phyloP scores from a whole-genome alignment of 345 rosid genomes.

The Eucalyptus sp. region DNA sequence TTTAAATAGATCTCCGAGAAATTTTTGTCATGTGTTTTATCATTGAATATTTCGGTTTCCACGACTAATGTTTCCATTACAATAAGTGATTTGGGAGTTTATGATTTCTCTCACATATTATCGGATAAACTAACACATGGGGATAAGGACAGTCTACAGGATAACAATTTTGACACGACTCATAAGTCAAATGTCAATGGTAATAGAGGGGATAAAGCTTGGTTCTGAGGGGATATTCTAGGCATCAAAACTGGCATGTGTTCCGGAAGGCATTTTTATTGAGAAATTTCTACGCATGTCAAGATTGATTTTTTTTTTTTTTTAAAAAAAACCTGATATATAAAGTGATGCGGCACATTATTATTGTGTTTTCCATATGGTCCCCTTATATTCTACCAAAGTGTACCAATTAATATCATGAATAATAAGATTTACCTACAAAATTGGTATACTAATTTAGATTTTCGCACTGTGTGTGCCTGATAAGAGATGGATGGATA shows the following conservation, averaged over 20 bases:
- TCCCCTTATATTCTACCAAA: background rate
- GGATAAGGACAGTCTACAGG: background rate
- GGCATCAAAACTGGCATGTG: background rate
- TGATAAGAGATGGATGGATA: background rate
- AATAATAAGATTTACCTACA: background rate
- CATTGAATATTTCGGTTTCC: background rate
- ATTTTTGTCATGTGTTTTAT: background rate
- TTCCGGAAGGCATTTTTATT: background rate
- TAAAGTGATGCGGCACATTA: background rate
- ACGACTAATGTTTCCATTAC: background rate
- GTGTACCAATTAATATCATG: background rate
- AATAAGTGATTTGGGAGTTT: background rate
- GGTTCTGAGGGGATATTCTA: background rate
- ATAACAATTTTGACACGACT: background rate
- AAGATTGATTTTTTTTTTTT: background rate
- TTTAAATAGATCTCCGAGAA: background rate
- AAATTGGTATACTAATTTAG: background rate
- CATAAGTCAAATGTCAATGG: background rate
- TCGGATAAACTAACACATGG: background rate
- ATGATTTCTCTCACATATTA: background rate
- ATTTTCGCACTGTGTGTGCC: fast-evolving
- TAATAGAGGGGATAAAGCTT: background rate
- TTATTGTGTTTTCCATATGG: background rate
- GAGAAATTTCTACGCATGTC: background rate
- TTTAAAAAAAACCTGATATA: background rate